These are phyloP conservation scores for Xylaria curta DNA, from an alignment of 495 filamentous ascomycete genomes.

Conservation along the genomic window DNA sequence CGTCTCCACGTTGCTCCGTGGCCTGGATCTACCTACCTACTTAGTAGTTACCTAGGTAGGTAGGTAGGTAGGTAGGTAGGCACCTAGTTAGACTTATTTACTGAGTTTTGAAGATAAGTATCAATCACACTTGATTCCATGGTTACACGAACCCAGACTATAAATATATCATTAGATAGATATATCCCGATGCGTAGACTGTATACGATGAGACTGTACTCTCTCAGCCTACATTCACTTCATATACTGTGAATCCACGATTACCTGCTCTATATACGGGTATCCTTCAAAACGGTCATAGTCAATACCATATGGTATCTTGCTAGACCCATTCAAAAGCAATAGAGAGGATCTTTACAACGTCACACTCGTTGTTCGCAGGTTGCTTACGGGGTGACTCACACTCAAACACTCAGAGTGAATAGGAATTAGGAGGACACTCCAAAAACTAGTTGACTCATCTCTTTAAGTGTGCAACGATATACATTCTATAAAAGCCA, in stretches of 20 bases:
- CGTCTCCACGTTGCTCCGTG: constrained; percentile 2
- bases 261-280: neutral
- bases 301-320: neutral
- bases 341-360: neutral
- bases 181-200: neutral
- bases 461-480: neutral
- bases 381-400: constrained; percentile 3
- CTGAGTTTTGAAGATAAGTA: too few relatives aligned
- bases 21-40: neutral
- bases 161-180: too few relatives aligned
- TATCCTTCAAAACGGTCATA: neutral
- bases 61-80: too few relatives aligned
- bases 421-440: neutral
- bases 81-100: neutral
- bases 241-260: neutral
- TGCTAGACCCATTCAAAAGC: neutral
- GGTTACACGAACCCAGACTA: neutral
- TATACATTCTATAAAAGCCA: neutral
- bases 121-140: neutral
- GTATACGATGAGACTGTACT: neutral
- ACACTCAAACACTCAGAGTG: neutral
- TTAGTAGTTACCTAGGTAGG: too few relatives aligned
- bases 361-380: neutral
- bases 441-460: neutral
- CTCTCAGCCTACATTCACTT: neutral